phyloP scores from a whole-genome alignment of 371 early-diverging fungal species.

The Apophysomyces variabilis region DNA sequence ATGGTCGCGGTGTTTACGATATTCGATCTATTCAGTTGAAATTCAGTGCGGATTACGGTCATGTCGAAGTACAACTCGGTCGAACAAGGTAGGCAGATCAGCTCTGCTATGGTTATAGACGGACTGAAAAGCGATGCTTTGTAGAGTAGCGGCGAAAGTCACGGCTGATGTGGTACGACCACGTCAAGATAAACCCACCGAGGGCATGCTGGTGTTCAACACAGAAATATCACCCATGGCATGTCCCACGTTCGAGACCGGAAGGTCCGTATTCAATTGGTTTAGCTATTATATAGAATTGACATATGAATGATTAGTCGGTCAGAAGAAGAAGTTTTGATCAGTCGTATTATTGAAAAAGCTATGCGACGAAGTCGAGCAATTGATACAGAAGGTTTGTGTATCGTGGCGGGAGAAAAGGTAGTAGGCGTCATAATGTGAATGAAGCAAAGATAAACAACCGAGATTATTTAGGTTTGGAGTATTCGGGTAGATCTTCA shows the following conservation, averaged over 20 bases:
- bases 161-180: slow-evolving; percentile 91
- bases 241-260: slow-evolving; percentile 71
- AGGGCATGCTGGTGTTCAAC: slow-evolving; percentile 83
- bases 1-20: slow-evolving; percentile 82
- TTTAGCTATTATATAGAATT: background rate
- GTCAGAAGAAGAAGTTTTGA: slow-evolving; percentile 81
- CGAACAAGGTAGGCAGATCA: slow-evolving; percentile 63
- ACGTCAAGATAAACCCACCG: slow-evolving; percentile 75
- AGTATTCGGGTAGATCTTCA: slow-evolving; percentile 87
- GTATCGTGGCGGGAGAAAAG: slow-evolving; percentile 95
- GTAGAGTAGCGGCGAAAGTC: slow-evolving; percentile 83
- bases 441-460: background rate
- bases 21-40: slow-evolving; percentile 71
- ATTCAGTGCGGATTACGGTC: slow-evolving; percentile 76
- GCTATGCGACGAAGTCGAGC: slow-evolving; percentile 84
- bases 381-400: slow-evolving; percentile 94
- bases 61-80: slow-evolving; percentile 83
- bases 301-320: slow-evolving; percentile 37
- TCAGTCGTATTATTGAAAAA: slow-evolving; percentile 88
- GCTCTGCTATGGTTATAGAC: background rate
- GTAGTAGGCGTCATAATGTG: slow-evolving; percentile 31
- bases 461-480: slow-evolving; percentile 76
- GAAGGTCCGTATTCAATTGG: slow-evolving; percentile 46
- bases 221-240: slow-evolving; percentile 91
- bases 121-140: background rate